Evolutionary conservation across 75 land plant genomes (phyloP).

Genomic region (Adiantum capillusveneris): DNA sequence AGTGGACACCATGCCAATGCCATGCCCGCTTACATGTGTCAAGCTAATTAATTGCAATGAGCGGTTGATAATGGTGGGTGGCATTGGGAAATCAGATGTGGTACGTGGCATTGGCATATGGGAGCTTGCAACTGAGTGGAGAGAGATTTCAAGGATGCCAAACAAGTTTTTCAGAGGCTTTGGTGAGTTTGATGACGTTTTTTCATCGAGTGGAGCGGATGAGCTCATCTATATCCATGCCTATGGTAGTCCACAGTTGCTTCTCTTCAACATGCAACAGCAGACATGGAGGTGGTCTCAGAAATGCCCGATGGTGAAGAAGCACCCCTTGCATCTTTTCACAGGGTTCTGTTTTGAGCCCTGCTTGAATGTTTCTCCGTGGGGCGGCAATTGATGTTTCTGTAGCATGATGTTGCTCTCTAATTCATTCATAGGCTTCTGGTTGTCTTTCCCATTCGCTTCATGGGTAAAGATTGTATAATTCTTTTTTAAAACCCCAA

Average conservation of each 20-base stretch:
- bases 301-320: constrained; percentile 66
- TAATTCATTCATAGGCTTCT: too few species aligned
- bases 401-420: too few species aligned
- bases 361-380: constrained; percentile 16
- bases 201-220: constrained; percentile 71
- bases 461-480: too few species aligned
- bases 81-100: constrained; percentile 68
- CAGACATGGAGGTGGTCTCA: constrained; percentile 72
- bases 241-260: constrained; percentile 67
- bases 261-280: constrained; percentile 49
- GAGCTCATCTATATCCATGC: constrained; percentile 76
- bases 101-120: constrained; percentile 83
- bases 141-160: constrained; percentile 66
- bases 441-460: too few species aligned
- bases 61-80: constrained; percentile 78
- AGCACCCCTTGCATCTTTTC: constrained; percentile 73
- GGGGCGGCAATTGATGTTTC: too few species aligned
- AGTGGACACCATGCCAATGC: constrained; percentile 41
- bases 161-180: constrained; percentile 71
- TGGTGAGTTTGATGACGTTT: constrained; percentile 80
- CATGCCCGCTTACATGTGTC: constrained; percentile 65
- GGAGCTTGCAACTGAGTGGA: constrained; percentile 59
- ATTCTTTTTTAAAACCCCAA: too few species aligned
- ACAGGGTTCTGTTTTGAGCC: constrained; percentile 84
- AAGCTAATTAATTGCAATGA: constrained; percentile 67